Evolutionary conservation across 1,284 basidiomycete genomes (phyloP).

Genomic region (Kwoniella shivajii): DNA sequence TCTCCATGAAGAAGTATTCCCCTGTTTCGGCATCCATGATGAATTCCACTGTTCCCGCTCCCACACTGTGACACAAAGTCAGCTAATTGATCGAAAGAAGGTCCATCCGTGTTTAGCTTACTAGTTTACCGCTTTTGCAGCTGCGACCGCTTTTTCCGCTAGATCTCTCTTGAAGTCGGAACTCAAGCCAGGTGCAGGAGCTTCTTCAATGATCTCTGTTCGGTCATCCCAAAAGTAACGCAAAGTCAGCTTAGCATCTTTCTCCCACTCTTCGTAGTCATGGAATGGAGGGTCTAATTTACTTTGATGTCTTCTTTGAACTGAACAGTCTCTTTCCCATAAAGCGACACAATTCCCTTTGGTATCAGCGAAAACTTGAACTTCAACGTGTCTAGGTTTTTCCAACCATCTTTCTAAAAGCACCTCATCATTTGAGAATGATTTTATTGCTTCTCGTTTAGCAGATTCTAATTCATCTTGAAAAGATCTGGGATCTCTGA

Average conservation of each 20-base stretch:
- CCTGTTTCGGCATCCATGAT: slow-evolving; percentile 86
- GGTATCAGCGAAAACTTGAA: slow-evolving; percentile 84
- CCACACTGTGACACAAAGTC: slow-evolving; percentile 56
- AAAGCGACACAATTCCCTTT: slow-evolving; percentile 77
- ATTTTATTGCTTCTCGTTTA: slow-evolving; percentile 80
- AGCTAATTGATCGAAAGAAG: neutral
- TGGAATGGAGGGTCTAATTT: slow-evolving; percentile 13
- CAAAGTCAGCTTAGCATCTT: too few species aligned
- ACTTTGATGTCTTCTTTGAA: slow-evolving; percentile 88
- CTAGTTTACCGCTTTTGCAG: slow-evolving; percentile 86
- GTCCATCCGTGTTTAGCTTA: slow-evolving; percentile 11
- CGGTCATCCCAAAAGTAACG: neutral
- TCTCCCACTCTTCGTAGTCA: too few species aligned
- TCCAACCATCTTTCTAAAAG: slow-evolving; percentile 84
- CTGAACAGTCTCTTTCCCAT: slow-evolving; percentile 92
- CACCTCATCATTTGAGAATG: slow-evolving; percentile 82
- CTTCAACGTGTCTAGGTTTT: slow-evolving; percentile 81
- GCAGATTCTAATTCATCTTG: slow-evolving; percentile 76
- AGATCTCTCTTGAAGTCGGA: slow-evolving; percentile 74
- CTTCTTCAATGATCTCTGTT: slow-evolving; percentile 60
- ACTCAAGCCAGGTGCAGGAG: slow-evolving; percentile 84
- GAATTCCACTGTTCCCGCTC: slow-evolving; percentile 90
- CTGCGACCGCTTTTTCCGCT: slow-evolving; percentile 83
- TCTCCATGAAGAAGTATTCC: slow-evolving; percentile 92
- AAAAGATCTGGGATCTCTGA: slow-evolving; percentile 58